phyloP scores from a whole-genome alignment of 2,329 filamentous ascomycete species.

The Penicillium sclerotigenum region DNA sequence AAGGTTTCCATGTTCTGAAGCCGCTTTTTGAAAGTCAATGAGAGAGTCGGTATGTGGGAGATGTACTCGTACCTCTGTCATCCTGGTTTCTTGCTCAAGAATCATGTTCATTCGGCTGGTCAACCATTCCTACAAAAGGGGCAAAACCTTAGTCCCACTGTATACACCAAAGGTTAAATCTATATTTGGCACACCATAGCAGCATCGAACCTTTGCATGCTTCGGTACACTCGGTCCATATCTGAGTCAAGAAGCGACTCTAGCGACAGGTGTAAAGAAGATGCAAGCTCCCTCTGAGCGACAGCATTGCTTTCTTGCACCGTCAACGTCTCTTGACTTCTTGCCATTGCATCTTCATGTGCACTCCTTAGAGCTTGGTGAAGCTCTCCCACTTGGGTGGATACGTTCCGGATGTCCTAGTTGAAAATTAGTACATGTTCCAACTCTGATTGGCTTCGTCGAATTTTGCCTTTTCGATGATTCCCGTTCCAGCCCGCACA shows the following conservation, averaged over 20 bases:
- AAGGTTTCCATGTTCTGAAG: slow-evolving; percentile 33
- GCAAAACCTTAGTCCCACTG: slow-evolving; percentile 3
- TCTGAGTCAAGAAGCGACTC: slow-evolving; percentile 32
- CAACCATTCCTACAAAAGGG: slow-evolving; percentile 31
- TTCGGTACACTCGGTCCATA: slow-evolving; percentile 27
- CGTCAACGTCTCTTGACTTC: slow-evolving; percentile 27
- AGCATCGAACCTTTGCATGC: slow-evolving; percentile 32
- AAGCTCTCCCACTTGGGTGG: slow-evolving; percentile 23
- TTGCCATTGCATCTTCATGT: slow-evolving; percentile 28
- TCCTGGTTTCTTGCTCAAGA: slow-evolving; percentile 34
- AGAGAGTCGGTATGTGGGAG: too few species aligned
- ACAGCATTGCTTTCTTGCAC: slow-evolving; percentile 29
- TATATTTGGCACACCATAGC: slow-evolving; percentile 31
- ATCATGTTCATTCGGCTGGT: slow-evolving; percentile 26
- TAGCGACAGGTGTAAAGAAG: slow-evolving; percentile 33
- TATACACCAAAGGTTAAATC: not conserved
- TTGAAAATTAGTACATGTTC: not conserved
- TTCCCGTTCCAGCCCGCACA: slow-evolving; percentile 16
- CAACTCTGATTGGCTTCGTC: rapidly evolving
- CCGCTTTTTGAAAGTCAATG: slow-evolving; percentile 32
- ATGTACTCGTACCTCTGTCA: slow-evolving; percentile 29
- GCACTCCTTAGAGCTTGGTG: slow-evolving; percentile 25
- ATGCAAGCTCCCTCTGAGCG: slow-evolving; percentile 29
- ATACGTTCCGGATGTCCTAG: slow-evolving; percentile 34
- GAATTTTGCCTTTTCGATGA: slow-evolving; percentile 24